A percentile compares a stretch with the other conserved stretches of the same genome.
phyloP scores from a whole-genome alignment of 768 basidiomycete genomes.

The Clavaria fumosa region DNA sequence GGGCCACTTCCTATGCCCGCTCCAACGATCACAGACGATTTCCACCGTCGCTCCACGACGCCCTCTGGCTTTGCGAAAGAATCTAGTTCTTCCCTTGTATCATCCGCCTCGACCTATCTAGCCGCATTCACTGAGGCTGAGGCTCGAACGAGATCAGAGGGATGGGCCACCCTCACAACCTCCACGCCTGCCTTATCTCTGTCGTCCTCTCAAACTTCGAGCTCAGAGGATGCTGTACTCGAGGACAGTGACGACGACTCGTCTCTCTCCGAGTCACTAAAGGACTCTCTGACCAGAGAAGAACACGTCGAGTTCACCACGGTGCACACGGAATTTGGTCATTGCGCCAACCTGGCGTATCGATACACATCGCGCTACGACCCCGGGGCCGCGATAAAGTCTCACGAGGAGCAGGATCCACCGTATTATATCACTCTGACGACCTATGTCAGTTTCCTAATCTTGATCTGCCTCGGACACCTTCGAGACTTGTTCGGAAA shows the following conservation, averaged over 20 bases:
- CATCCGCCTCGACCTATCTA: conserved; percentile 44
- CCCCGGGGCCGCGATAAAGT: conserved; percentile 30
- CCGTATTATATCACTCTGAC: conserved; percentile 85
- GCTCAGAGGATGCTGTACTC: conserved; percentile 52
- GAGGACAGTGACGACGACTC: conserved; percentile 40
- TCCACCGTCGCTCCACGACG: conserved; percentile 26
- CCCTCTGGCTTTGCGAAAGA: conserved; percentile 41
- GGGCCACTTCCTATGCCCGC: no score
- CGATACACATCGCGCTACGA: conserved; percentile 54
- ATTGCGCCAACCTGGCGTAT: conserved; percentile 64
- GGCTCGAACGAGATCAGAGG: conserved; percentile 40
- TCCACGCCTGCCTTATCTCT: conserved; percentile 61
- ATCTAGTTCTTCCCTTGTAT: conserved; percentile 19
- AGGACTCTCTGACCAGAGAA: conserved; percentile 70
- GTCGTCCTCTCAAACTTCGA: conserved; percentile 55
- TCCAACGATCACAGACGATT: no score
- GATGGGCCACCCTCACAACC: conserved; percentile 30
- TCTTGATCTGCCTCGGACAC: conserved; percentile 86
- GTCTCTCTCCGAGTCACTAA: no score
- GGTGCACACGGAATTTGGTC: conserved; percentile 85
- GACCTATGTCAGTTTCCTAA: conserved; percentile 86
- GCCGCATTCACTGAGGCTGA: conserved; percentile 51
- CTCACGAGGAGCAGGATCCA: conserved; percentile 64
- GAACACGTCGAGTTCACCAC: conserved; percentile 66
- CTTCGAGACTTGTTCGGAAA: conserved; percentile 93